Conservation (phyloP, 345 rosid species). For the Syzygium jambos region DNA sequence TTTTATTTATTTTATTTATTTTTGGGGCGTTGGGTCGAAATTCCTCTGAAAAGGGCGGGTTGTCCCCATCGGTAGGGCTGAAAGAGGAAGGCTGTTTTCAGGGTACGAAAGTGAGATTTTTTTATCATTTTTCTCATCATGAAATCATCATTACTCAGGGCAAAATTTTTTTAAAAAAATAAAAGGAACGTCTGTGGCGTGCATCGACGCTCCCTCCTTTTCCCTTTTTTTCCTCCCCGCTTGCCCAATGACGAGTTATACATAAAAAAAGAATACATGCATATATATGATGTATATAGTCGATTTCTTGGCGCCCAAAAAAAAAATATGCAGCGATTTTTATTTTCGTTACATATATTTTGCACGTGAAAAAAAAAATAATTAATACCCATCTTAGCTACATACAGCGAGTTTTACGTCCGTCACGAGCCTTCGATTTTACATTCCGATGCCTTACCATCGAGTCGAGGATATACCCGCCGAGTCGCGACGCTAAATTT, state of each 20-base stretch:
- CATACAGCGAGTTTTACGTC: no score
- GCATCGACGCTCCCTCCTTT: not conserved
- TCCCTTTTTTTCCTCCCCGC: not conserved
- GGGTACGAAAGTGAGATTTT: not conserved
- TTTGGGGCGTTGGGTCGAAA: not conserved
- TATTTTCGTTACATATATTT: not conserved
- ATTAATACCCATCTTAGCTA: not conserved
- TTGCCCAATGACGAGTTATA: not conserved
- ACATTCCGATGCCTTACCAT: no score
- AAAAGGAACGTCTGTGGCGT: not conserved
- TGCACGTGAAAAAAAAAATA: not conserved
- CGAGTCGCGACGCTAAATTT: no score
- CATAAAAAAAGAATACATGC: not conserved
- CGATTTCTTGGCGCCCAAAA: not conserved
- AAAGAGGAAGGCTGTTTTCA: not conserved
- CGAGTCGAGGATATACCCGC: no score
- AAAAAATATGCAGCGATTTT: not conserved
- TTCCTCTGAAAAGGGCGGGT: not conserved
- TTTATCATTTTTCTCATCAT: not conserved
- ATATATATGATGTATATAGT: no score
- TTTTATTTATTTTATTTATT: no score
- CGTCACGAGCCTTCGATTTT: no score
- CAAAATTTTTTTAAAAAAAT: not conserved
- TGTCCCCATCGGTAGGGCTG: not conserved
- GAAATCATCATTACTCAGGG: not conserved